These are phyloP conservation scores for Echites panduratus DNA, from an alignment of 257 asterid genomes.

Conservation along the genomic window DNA sequence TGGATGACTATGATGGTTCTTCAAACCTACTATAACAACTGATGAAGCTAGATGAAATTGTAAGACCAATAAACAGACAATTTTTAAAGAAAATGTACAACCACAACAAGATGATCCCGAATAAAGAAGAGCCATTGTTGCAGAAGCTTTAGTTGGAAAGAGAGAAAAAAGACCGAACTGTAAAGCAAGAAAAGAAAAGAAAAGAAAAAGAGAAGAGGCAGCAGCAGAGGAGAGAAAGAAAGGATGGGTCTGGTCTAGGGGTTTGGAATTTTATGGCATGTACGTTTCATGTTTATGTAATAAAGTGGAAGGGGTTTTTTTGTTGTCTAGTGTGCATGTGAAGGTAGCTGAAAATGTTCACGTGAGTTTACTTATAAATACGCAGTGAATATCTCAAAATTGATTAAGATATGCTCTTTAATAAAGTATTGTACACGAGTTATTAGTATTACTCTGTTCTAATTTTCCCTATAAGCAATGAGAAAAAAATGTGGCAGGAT, in stretches of 20 bases:
- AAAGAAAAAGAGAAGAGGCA: constrained; percentile 7
- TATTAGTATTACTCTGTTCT: no score
- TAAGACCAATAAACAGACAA: constrained; percentile 25
- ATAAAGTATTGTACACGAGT: no score
- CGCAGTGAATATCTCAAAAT: no score
- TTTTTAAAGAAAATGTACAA: constrained; percentile 22
- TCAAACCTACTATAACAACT: constrained; percentile 34
- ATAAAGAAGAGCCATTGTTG: constrained; percentile 41
- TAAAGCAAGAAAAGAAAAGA: constrained; percentile 11
- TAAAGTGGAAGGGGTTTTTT: constrained; percentile 4
- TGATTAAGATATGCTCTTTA: no score
- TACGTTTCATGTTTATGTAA: neutral
- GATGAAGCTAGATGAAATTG: constrained; percentile 33
- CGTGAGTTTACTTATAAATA: neutral
- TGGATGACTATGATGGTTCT: constrained; percentile 34
- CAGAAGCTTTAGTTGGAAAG: constrained; percentile 19
- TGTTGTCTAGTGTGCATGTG: constrained; percentile 42
- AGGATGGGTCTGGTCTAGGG: neutral
- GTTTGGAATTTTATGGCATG: neutral
- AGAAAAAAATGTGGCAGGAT: no score
- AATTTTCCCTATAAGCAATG: no score
- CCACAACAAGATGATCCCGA: constrained; percentile 6
- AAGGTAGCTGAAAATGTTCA: constrained; percentile 21
- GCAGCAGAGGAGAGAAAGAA: neutral
- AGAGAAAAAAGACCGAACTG: neutral